Base-by-base conservation (phyloP, 208 protist genomes). In the Angomonas deanei region DNA sequence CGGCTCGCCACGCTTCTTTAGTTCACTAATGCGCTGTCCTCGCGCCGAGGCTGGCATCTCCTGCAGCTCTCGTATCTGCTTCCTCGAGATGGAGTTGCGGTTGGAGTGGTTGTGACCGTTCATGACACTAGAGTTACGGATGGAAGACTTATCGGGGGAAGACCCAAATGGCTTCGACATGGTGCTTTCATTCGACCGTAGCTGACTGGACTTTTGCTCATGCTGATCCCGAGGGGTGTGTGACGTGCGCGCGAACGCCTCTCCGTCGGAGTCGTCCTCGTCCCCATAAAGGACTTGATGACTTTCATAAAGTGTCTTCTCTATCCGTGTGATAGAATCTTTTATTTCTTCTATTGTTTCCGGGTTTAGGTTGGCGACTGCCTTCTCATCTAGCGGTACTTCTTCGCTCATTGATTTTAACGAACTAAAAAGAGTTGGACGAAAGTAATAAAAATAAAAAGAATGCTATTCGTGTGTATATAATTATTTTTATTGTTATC, bases 241-340 rank as follows among this genome's bases (percentile, higher is more conserved):
- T 8, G 36, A 15, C 36, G 36, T 42, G 8, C 15, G 36, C 11
- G 8, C 8, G 36, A n/a, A 8, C 36, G 8, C 36, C 8, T 42
- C 15, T 15, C 8, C 36, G 11, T 42, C 36, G 11, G 8, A 8
- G 36, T 42, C 61, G 2, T 55, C 68, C 0, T 61, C 60, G 30
- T 89, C 70, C 26, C 73, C 75, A 61, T 87, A 83, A 2, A 89
- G 61, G 0, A 89, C 34, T 47, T 82, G 55, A 48, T 84, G 79
- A 0, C 77, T 72, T 13, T 66, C 59, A 55, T 82, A 72, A 39
- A 88, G 70, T 3, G 82, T 52, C 26, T 68, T 50, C 57, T 88
- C 78, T 52, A 88, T 85, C 57, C 75, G 78, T 27, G 77, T 66
- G 21, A 88, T 65, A 8, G 82, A 88, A 30, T 67, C 33, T n/a